phyloP scores from a whole-genome alignment of 2,329 filamentous ascomycete genomes.

The Paracorniculantispora psalliotae region DNA sequence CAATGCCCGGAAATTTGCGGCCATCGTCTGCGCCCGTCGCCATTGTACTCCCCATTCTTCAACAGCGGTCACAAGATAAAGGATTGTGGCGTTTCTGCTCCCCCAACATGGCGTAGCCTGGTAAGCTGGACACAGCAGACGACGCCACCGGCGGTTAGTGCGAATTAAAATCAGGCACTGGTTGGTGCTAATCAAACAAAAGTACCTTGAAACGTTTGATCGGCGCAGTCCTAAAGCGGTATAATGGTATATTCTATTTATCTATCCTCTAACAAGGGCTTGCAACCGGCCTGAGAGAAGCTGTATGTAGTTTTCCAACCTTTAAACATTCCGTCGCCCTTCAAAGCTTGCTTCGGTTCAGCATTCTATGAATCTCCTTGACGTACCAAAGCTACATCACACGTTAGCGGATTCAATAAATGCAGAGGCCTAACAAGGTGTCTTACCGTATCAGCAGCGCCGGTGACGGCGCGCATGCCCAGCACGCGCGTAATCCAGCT shows the following conservation, averaged over 20 bases:
- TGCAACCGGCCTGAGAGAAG: too few species aligned
- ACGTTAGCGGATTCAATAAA: background rate
- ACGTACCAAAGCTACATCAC: background rate
- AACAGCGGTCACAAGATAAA: background rate
- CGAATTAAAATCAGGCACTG: background rate
- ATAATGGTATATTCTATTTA: too few species aligned
- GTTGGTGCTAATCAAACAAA: too few species aligned
- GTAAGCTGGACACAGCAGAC: background rate
- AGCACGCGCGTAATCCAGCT: background rate
- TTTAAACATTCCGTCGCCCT: too few species aligned
- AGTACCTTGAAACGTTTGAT: too few species aligned
- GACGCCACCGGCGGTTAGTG: background rate
- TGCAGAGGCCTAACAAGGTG: background rate
- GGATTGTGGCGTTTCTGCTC: background rate
- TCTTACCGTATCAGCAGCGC: background rate
- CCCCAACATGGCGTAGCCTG: background rate
- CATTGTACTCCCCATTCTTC: background rate
- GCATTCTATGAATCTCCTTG: background rate
- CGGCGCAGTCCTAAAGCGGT: too few species aligned
- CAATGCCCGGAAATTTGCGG: background rate
- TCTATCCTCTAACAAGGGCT: too few species aligned
- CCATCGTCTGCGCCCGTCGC: background rate
- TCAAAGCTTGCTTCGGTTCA: background rate
- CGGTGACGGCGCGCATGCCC: background rate
- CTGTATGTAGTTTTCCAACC: too few species aligned